These are phyloP conservation scores for Microbotryum intermedium DNA, from an alignment of 1,284 basidiomycete species.

Conservation along the genomic window DNA sequence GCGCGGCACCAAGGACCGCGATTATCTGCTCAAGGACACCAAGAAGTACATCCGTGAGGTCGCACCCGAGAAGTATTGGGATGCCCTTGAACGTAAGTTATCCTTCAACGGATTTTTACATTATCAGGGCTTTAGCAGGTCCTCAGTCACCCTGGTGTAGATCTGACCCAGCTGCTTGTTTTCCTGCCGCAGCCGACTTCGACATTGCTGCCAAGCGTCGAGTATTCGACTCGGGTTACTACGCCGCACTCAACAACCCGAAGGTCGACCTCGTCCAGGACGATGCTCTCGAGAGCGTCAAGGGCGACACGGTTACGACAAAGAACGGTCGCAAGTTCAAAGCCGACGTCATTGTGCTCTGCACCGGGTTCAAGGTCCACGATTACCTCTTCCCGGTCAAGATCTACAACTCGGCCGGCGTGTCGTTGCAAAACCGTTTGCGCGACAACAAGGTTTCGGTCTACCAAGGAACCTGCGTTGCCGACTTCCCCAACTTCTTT, in stretches of 20 bases:
- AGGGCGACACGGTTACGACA: slow-evolving; percentile 15
- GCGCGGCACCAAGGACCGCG: slow-evolving; percentile 11
- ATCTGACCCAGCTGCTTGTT: too few species aligned
- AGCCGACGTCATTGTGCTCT: slow-evolving; percentile 25
- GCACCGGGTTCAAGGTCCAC: slow-evolving; percentile 24
- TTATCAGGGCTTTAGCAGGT: too few species aligned
- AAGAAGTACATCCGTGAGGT: slow-evolving; percentile 14
- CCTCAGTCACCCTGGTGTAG: too few species aligned
- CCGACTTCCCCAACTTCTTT: slow-evolving; percentile 24
- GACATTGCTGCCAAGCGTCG: slow-evolving; percentile 29
- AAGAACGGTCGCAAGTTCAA: slow-evolving; percentile 14
- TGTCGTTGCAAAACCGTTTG: slow-evolving; percentile 11
- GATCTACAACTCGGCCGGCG: slow-evolving; percentile 20
- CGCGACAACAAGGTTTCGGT: slow-evolving; percentile 9
- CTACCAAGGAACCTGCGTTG: slow-evolving; percentile 19
- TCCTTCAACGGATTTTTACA: too few species aligned
- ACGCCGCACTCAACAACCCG: slow-evolving; percentile 6
- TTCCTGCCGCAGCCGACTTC: slow-evolving; percentile 12
- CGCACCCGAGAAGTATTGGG: slow-evolving; percentile 24
- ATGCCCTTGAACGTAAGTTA: slow-evolving; percentile 6
- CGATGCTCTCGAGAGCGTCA: slow-evolving; percentile 10
- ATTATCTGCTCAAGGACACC: not conserved
- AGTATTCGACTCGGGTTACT: slow-evolving; percentile 25
- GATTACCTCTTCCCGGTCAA: slow-evolving; percentile 29
- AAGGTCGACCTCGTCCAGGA: slow-evolving; percentile 24